phyloP scores from a whole-genome alignment of 2,329 filamentous ascomycete genomes.

The Leptographium radiaticola region DNA sequence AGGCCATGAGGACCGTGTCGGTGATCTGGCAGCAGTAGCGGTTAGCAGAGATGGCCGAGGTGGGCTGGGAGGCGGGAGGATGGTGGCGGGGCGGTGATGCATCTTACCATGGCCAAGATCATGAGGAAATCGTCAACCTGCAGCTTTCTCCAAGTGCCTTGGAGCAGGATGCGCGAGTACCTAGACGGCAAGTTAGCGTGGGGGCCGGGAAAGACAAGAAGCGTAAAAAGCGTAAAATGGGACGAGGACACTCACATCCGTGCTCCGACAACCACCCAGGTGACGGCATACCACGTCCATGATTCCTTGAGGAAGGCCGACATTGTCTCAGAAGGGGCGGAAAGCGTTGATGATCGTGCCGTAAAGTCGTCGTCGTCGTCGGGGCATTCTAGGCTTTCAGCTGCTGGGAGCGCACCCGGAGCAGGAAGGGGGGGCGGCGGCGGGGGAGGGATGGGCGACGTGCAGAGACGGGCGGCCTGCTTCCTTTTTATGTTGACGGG shows the following conservation, averaged over 20 bases:
- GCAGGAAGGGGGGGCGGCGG: too few relatives aligned
- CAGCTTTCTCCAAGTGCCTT: conserved; percentile 1
- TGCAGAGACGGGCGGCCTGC: too few relatives aligned
- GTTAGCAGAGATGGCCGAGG: background rate
- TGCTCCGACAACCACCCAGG: conserved; percentile 1
- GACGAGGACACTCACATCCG: background rate
- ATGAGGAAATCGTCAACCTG: conserved; percentile 2
- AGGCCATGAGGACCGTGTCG: conserved; percentile 41
- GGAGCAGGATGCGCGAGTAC: background rate
- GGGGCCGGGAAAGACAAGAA: background rate
- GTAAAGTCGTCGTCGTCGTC: background rate
- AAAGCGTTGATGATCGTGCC: background rate
- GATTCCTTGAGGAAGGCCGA: background rate
- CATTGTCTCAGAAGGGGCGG: background rate
- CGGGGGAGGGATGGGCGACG: too few relatives aligned
- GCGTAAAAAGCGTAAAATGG: background rate
- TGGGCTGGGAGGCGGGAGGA: background rate
- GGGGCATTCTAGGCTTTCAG: background rate
- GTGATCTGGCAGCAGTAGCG: conserved; percentile 17
- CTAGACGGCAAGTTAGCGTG: background rate
- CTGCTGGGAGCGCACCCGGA: too few relatives aligned
- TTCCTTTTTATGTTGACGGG: too few relatives aligned
- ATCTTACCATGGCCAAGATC: conserved; percentile 2
- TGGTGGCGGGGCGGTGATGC: background rate
- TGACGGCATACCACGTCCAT: conserved; percentile 4